Evolutionary conservation across 2,329 filamentous ascomycete genomes (phyloP).

Genomic region (Botrytis fabae): DNA sequence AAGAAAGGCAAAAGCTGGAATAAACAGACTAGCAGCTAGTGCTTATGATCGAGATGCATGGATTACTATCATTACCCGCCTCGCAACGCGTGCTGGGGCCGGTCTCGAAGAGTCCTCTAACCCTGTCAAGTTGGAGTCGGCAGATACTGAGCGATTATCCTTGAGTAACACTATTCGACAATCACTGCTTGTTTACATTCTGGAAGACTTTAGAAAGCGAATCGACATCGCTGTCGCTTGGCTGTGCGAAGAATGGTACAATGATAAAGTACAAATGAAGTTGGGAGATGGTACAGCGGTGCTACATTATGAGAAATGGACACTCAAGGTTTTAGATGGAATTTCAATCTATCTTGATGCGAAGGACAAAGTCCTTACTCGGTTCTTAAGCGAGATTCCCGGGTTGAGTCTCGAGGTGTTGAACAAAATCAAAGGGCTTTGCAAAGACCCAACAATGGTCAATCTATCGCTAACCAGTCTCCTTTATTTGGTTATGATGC

Average conservation of each 20-base stretch:
- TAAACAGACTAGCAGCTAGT: constrained; percentile 81
- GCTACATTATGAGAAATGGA: constrained; percentile 76
- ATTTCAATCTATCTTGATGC: constrained; percentile 89
- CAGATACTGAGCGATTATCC: constrained; percentile 43
- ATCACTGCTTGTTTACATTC: constrained; percentile 77
- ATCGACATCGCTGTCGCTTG: constrained; percentile 90
- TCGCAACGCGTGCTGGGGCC: constrained; percentile 76
- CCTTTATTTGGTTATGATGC: constrained; percentile 67
- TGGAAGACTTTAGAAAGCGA: constrained; percentile 87
- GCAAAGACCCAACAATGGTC: constrained; percentile 65
- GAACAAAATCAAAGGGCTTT: constrained; percentile 67
- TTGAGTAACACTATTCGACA: constrained; percentile 75
- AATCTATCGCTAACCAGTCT: constrained; percentile 64
- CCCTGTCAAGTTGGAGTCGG: constrained; percentile 57
- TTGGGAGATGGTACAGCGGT: constrained; percentile 48
- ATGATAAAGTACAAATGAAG: constrained; percentile 64
- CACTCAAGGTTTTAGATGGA: constrained; percentile 78
- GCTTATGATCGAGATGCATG: constrained; percentile 85
- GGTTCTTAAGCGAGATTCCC: constrained; percentile 90
- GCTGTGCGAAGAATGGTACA: constrained; percentile 98
- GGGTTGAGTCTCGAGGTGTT: constrained; percentile 73
- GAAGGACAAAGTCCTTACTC: constrained; percentile 84
- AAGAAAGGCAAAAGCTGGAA: constrained; percentile 67
- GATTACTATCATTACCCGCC: constrained; percentile 81
- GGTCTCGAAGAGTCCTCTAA: constrained; percentile 60